phyloP scores from a whole-genome alignment of 2,329 filamentous ascomycete genomes.

The Balansia obtecta region DNA sequence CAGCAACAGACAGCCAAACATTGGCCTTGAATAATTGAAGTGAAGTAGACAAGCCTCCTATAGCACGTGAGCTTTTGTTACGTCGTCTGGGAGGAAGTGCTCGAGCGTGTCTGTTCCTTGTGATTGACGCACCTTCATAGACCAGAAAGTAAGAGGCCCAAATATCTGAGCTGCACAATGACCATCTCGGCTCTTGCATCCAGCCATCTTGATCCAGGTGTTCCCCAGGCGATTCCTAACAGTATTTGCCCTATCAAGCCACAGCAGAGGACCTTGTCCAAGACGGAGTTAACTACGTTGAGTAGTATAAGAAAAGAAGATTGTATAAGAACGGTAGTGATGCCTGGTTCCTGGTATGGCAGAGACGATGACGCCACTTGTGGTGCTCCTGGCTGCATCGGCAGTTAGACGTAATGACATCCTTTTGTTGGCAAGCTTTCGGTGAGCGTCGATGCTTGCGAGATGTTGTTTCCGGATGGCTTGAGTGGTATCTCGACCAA shows the following conservation, averaged over 20 bases:
- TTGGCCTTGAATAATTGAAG: slow-evolving; percentile 40
- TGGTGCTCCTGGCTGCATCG: neutral
- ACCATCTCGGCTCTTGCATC: slow-evolving; percentile 35
- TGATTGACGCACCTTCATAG: slow-evolving; percentile 43
- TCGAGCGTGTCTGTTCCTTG: neutral
- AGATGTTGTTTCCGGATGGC: no score
- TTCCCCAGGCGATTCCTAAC: slow-evolving; percentile 58
- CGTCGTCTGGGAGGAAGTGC: neutral
- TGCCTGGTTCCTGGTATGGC: slow-evolving; percentile 51
- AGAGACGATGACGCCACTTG: slow-evolving; percentile 10
- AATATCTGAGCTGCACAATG: slow-evolving; percentile 55
- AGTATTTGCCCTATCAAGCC: slow-evolving; percentile 62
- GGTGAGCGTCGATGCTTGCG: no score
- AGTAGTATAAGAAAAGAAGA: slow-evolving; percentile 51
- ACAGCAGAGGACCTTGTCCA: slow-evolving; percentile 53
- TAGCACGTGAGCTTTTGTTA: slow-evolving; percentile 10
- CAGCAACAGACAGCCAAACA: slow-evolving; percentile 42
- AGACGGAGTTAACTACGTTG: slow-evolving; percentile 41
- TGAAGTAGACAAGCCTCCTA: slow-evolving; percentile 37
- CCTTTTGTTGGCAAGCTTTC: neutral
- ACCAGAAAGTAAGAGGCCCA: slow-evolving; percentile 60
- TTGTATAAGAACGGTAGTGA: slow-evolving; percentile 45
- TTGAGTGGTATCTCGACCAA: no score
- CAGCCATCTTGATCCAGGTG: slow-evolving; percentile 51
- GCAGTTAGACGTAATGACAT: neutral